phyloP scores from a whole-genome alignment of 2,329 filamentous ascomycete genomes.

The Colletotrichum sp. region DNA sequence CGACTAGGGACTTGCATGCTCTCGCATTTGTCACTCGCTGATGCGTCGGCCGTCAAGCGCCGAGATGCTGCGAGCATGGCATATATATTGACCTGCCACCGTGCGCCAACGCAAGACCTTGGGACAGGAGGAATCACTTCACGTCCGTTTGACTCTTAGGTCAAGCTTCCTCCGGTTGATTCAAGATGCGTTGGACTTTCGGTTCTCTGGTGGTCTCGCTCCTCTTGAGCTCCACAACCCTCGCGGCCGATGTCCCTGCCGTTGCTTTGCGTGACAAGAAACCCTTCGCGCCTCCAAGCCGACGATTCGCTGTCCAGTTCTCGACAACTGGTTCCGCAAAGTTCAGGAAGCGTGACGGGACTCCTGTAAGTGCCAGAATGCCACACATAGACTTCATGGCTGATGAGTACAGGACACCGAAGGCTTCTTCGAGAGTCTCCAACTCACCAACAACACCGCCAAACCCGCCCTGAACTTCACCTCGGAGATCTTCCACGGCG shows the following conservation, averaged over 20 bases:
- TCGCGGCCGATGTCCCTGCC: not conserved
- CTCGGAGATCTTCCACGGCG: slow-evolving; percentile 13
- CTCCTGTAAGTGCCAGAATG: not conserved
- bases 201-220: not conserved
- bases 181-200: not conserved
- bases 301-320: not conserved
- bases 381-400: too few relatives aligned
- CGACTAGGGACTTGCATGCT: not conserved
- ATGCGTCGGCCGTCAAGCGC: not conserved
- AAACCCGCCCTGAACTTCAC: slow-evolving; percentile 11
- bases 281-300: not conserved
- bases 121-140: not conserved
- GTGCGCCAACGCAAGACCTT: not conserved
- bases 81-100: not conserved
- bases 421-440: not conserved
- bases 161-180: not conserved
- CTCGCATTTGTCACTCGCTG: too few relatives aligned
- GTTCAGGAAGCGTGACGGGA: not conserved
- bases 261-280: not conserved
- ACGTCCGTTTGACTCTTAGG: not conserved
- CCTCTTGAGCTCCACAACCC: not conserved
- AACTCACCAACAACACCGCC: not conserved
- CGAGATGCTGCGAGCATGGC: not conserved
- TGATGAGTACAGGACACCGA: not conserved
- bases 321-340: not conserved